Percentiles rank a stretch among this genome's conserved stretches.
Evolutionary conservation across 208 protist genomes (phyloP).

Genomic region (Wallacemonas sp.): DNA sequence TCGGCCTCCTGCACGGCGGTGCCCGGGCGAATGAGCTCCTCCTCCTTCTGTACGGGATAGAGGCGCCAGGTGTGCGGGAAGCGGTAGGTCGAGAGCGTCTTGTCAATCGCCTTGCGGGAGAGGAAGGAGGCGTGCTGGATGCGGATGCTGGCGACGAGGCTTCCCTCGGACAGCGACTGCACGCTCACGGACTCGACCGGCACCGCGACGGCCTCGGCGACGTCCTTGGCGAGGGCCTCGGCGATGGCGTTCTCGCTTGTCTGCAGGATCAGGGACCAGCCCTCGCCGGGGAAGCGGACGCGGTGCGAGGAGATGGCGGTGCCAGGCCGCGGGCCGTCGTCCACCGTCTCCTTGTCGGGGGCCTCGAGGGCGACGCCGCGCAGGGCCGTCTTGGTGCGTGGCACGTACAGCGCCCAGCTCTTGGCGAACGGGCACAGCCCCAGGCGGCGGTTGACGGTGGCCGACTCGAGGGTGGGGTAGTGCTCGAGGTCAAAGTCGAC

Average conservation of each 20-base stretch:
- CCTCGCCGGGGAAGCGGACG: conserved; percentile 16
- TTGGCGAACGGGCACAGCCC: conserved; percentile 9
- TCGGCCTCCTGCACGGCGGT: conserved; percentile 3
- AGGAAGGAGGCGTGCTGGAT: conserved; percentile 21
- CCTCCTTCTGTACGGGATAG: conserved; percentile 23
- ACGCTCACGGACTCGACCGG: conserved; percentile 21
- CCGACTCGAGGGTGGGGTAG: background rate
- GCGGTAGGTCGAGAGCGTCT: conserved; percentile 20
- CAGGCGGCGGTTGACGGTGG: conserved; percentile 11
- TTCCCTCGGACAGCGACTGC: conserved; percentile 25
- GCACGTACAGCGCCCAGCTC: conserved; percentile 15
- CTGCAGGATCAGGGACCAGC: conserved; percentile 19
- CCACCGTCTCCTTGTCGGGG: conserved; percentile 7
- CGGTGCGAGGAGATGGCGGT: conserved; percentile 14
- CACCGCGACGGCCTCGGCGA: conserved; percentile 22
- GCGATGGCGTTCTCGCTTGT: conserved; percentile 21
- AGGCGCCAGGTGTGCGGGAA: conserved; percentile 41
- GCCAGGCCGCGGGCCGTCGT: conserved; percentile 1
- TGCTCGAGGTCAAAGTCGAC: conserved; percentile 24
- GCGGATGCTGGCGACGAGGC: conserved; percentile 25
- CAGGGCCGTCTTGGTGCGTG: conserved; percentile 13
- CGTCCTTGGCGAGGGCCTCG: conserved; percentile 34
- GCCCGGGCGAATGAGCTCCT: conserved; percentile 13
- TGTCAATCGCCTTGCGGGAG: conserved; percentile 23
- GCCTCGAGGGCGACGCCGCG: conserved; percentile 10